Evolutionary conservation across 768 basidiomycete genomes (phyloP), one percentile per base, ranked within the genome.

Genomic region (Melanogaster broomeanus): DNA sequence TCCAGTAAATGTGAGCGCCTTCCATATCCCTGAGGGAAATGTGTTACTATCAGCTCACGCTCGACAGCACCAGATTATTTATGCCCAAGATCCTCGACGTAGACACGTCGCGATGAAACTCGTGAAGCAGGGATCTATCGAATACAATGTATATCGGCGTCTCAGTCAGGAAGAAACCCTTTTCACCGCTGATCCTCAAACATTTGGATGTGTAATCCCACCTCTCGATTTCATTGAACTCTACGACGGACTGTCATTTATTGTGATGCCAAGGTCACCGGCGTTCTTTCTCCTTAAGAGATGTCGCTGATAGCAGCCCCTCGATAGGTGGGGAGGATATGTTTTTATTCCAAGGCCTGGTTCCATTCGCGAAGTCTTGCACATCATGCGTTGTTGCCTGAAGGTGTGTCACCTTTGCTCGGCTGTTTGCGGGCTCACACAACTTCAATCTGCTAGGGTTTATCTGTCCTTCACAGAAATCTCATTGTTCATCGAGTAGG

Each of bases 101-200:
- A 56, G 28, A 66, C 66, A 64, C 48, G 60, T 69, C 13, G 64
- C 60, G 3, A 60, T 71, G 28, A 68, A 71, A 39, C 47, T 60
- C 21, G 60, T 67, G 2, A 54, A 42, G 46, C 50, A 57, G 16
- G 45, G 48, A 6, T 53, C 61, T 11, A 60, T 67, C 15, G 68
- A 71, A 48, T 61, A 56, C 43, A 48, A 56, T 15, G 56, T 69
- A 11, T 43, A 57, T 27, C 54, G 52, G 6, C 58, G 60, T 42
- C 27, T 71, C 13, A 43, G 42, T 21, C 33, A 61, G 22, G 54
- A 61, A 42, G 16, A 28, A 16, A 39, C 37, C 27, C 18, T 48
- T 24, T 40, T 25, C 35, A 28, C 47, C 24, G 11, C 37, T 4
- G 18, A 48, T 41, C 47, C 21, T 16, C 22, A 39, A 22, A 37